These are phyloP conservation scores for Talaromyces sp. DNA, from an alignment of 2,329 filamentous ascomycete species.

Conservation along the genomic window DNA sequence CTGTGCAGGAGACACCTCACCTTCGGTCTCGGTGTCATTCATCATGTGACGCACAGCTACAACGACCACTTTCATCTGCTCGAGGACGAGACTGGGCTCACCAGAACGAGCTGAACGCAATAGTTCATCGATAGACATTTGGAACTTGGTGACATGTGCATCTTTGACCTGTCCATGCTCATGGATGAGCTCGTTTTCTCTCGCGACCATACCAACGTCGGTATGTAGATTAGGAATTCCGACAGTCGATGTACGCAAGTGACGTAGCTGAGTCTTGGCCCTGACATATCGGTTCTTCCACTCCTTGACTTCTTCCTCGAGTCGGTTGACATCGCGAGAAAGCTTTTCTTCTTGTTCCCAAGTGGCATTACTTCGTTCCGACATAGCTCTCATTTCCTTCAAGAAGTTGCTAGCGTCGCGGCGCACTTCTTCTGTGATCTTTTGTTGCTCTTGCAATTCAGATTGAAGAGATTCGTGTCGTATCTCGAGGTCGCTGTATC, in stretches of 20 bases:
- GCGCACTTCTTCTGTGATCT: constrained; percentile 81
- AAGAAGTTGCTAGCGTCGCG: constrained; percentile 79
- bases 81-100: constrained; percentile 71
- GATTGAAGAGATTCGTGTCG: constrained; percentile 65
- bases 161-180: constrained; percentile 80
- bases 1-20: constrained; percentile 57
- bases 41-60: constrained; percentile 79
- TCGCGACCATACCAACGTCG: constrained; percentile 50
- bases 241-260: constrained; percentile 74
- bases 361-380: constrained; percentile 71
- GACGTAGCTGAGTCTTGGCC: constrained; percentile 80
- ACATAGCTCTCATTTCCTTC: constrained; percentile 82
- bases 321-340: constrained; percentile 66
- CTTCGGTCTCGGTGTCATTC: constrained; percentile 65
- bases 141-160: constrained; percentile 90
- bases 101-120: constrained; percentile 71
- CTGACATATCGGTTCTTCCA: constrained; percentile 90
- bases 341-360: constrained; percentile 80
- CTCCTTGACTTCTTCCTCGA: constrained; percentile 79
- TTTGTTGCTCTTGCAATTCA: constrained; percentile 69
- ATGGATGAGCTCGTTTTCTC: constrained; percentile 68
- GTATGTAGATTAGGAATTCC: constrained; percentile 56
- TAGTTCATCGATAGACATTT: constrained; percentile 88
- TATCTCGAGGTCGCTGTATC: constrained; percentile 54
- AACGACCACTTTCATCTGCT: constrained; percentile 83